Conservation (phyloP, 768 basidiomycete genomes). For the Lentinula boryana region DNA sequence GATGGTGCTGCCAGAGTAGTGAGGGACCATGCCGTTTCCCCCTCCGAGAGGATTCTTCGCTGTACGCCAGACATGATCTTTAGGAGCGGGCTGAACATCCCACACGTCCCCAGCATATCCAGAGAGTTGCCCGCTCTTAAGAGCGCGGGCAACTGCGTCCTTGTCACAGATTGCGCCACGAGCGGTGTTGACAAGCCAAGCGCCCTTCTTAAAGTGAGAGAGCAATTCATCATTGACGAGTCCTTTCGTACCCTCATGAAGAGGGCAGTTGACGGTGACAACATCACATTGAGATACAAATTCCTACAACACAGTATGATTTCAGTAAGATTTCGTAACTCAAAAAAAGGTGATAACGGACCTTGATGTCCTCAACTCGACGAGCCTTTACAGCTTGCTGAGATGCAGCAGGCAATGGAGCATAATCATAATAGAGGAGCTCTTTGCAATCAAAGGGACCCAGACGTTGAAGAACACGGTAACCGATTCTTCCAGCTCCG, state of each 20-base stretch:
- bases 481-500: conserved; percentile 77
- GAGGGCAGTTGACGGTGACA: conserved; percentile 82
- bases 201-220: conserved; percentile 85
- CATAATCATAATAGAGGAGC: conserved; percentile 86
- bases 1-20: conserved; percentile 84
- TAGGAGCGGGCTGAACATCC: conserved; percentile 84
- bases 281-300: conserved; percentile 67
- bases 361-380: conserved; percentile 75
- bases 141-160: conserved; percentile 70
- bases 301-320: conserved; percentile 16
- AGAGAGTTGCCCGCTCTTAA: conserved; percentile 68
- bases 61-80: conserved; percentile 81
- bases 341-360: conserved; percentile 20
- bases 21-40: conserved; percentile 88
- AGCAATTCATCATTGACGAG: conserved; percentile 80
- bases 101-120: conserved; percentile 72
- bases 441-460: conserved; percentile 86
- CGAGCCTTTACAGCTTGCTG: conserved; percentile 45
- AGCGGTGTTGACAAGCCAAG: conserved; percentile 91
- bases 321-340: background rate
- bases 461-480: conserved; percentile 77
- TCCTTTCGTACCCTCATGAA: conserved; percentile 79
- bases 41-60: conserved; percentile 76
- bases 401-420: conserved; percentile 53
- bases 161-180: conserved; percentile 89